Conservation (phyloP, 148 eudicot species). For the Camellia granthamiana region DNA sequence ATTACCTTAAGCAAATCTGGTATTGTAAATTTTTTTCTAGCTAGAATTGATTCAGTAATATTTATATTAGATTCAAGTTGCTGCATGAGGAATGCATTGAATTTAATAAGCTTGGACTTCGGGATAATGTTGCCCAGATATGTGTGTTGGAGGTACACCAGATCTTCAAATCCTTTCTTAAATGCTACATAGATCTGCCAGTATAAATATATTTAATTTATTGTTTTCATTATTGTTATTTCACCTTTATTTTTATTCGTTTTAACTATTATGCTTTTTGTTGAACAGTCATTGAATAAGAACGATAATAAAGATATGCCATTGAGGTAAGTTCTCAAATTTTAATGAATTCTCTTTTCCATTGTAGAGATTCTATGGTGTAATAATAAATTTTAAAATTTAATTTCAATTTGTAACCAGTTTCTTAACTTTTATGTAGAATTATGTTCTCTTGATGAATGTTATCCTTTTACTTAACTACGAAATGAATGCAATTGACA, state of each 20-base stretch:
- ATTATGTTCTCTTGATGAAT: not conserved
- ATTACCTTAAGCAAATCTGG: not conserved
- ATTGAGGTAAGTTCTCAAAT: conserved; percentile 37
- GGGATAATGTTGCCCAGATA: conserved; percentile 97
- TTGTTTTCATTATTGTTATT: conserved; percentile 2
- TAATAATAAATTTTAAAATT: not conserved
- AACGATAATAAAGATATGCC: conserved; percentile 24
- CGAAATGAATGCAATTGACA: not conserved
- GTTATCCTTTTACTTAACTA: not conserved
- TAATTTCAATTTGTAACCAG: not conserved
- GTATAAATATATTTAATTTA: not conserved
- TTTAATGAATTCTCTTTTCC: not conserved
- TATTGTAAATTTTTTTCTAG: conserved; percentile 4
- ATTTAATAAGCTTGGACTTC: conserved; percentile 76
- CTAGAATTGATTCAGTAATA: conserved; percentile 8
- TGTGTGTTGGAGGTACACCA: conserved; percentile 85
- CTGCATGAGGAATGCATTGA: conserved; percentile 81
- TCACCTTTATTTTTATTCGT: conserved; percentile 8
- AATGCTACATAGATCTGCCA: not conserved
- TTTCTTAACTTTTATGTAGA: not conserved
- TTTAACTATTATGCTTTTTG: conserved; percentile 1
- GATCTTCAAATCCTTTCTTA: conserved; percentile 15
- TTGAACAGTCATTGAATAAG: conserved; percentile 49
- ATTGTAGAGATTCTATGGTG: not conserved
- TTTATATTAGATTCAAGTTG: conserved; percentile 68